Evolutionary conservation across 805 yeast species (phyloP), one percentile per base, ranked within the genome.

Genomic region (Saitoella complicata): DNA sequence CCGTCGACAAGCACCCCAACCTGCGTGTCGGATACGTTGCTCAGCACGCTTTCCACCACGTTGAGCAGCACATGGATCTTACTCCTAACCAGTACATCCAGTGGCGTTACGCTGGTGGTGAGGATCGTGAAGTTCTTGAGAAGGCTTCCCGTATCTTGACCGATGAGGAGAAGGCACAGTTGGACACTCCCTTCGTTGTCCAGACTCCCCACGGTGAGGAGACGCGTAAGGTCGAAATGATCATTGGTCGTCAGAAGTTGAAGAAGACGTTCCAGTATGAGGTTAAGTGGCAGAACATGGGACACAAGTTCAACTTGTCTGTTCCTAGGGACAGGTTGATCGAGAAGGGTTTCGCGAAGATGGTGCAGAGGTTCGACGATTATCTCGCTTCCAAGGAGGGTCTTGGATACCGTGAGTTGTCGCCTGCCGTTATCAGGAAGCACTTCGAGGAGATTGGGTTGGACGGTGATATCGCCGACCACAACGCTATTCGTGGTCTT

Each of bases 361-460:
- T 91, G 59, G 93, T 88, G 51, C 95, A 88, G 66, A 88, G 82
- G 63, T 94, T 91, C 55, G 98, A 88, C 69, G 96, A 91, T 72
- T 95, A 87, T 67, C 98, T 91, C 71, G 95, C 98, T 52, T 85
- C 95, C 40, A 86, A 97, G 69, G 95, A 94, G 67, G 98, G 98
- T 77, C 73, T 88, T 53, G 97, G 96, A 59, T 88, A 88, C 75
- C 81, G 98, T 71, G 91, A 93, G 54, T 72, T 88, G 58, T 73
- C 76, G 32, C 97, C 97, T 43, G 73, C 81, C 45, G 96, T 86
- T 13, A 88, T 88, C 53, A 76, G 97, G 61, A 81, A 88, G 70
- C 98, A 88, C 64, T 88, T 88, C 53, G 97, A 88, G 65, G 97
- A 78, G 57, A 94, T 88, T 57, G 98, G 98, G 49, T 72, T 88